Evolutionary conservation across 495 filamentous ascomycete species (phyloP).

Genomic region (Penicillium desertorum): DNA sequence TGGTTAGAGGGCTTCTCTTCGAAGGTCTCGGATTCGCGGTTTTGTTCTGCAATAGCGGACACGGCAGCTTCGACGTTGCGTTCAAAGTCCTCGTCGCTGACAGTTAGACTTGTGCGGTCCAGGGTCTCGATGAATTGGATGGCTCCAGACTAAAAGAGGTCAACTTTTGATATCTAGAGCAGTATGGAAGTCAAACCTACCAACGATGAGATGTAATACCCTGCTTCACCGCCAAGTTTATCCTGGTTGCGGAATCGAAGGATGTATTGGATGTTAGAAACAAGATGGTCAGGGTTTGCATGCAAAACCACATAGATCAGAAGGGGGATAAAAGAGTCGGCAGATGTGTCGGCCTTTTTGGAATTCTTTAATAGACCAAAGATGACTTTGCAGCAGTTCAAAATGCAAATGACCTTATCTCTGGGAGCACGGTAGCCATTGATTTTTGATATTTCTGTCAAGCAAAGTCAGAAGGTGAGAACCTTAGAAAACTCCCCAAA

Average conservation of each 20-base stretch:
- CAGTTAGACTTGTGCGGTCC: constrained; percentile 88
- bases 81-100: constrained; percentile 94
- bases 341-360: constrained; percentile 83
- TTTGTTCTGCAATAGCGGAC: constrained; percentile 91
- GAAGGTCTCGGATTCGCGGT: constrained; percentile 53
- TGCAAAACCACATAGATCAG: constrained; percentile 94
- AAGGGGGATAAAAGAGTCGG: constrained; percentile 92
- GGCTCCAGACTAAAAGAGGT: constrained; percentile 70
- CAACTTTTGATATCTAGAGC: background rate
- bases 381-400: constrained; percentile 99
- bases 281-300: constrained; percentile 90
- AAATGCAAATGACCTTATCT: constrained; percentile 96
- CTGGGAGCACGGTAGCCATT: constrained; percentile 92
- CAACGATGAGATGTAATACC: constrained; percentile 96
- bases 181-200: constrained; percentile 41
- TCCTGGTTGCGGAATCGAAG: constrained; percentile 95
- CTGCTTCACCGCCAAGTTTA: constrained; percentile 92
- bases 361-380: constrained; percentile 94
- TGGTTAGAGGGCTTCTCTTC: constrained; percentile 57
- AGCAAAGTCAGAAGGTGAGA: constrained; percentile 23
- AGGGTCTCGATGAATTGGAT: constrained; percentile 97
- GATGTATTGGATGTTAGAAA: constrained; percentile 98
- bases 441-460: constrained; percentile 83
- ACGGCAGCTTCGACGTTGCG: constrained; percentile 92
- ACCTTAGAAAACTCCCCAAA: background rate